These are phyloP conservation scores for Boletus speciosus DNA, from an alignment of 768 basidiomycete species.

Conservation along the genomic window DNA sequence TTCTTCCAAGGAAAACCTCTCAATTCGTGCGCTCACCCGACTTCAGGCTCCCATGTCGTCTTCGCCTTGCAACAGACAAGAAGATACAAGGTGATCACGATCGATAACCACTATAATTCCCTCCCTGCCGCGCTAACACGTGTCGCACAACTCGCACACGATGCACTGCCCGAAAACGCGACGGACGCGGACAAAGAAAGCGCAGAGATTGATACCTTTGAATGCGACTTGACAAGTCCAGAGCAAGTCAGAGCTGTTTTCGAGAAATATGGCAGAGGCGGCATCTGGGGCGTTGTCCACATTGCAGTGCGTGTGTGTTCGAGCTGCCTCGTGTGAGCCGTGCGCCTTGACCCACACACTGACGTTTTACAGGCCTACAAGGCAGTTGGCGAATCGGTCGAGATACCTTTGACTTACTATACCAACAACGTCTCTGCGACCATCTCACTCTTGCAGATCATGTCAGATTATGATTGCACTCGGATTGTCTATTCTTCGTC, in stretches of 20 bases:
- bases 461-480: conserved; percentile 79
- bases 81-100: conserved; percentile 86
- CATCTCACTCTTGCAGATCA: conserved; percentile 77
- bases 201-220: conserved; percentile 64
- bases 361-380: conserved; percentile 73
- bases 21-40: conserved; percentile 7
- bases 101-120: conserved; percentile 96
- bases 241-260: conserved; percentile 77
- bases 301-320: conserved; percentile 78
- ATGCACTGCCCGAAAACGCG: conserved; percentile 62
- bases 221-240: conserved; percentile 71
- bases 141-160: conserved; percentile 75
- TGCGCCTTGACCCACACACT: background rate
- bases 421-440: conserved; percentile 91
- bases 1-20: background rate
- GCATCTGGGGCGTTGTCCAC: conserved; percentile 96
- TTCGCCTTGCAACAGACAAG: conserved; percentile 82
- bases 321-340: background rate
- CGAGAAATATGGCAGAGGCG: conserved; percentile 78
- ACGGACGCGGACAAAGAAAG: conserved; percentile 68
- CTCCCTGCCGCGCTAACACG: conserved; percentile 69
- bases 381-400: conserved; percentile 94
- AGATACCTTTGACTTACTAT: conserved; percentile 92
- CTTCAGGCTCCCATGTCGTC: conserved; percentile 87
- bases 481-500: conserved; percentile 96